Evolutionary conservation across 2,329 filamentous ascomycete species (phyloP).

Genomic region (Blumeria hordei): DNA sequence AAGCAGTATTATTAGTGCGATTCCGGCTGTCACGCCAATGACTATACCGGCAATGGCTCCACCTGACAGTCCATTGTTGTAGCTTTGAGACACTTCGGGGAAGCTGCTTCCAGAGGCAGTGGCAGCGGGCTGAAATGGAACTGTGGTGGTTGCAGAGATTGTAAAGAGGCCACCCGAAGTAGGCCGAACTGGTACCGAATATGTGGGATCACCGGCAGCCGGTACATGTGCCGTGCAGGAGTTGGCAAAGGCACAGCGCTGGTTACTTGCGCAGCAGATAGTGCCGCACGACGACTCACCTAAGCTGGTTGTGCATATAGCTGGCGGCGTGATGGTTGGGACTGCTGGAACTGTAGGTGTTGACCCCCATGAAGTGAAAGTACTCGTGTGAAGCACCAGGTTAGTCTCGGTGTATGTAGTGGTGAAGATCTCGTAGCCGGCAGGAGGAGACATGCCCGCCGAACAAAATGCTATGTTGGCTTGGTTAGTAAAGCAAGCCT

Average conservation of each 20-base stretch:
- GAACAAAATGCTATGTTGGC: conserved; percentile 26
- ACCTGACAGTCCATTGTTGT: conserved; percentile 26
- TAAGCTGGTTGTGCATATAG: conserved; percentile 25
- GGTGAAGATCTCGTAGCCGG: conserved; percentile 13
- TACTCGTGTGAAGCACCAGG: conserved; percentile 29
- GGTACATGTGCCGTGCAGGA: conserved; percentile 8
- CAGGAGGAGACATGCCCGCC: conserved; percentile 9
- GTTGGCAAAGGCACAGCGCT: conserved; percentile 31
- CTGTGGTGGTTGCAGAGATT: conserved; percentile 22
- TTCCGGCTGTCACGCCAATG: conserved; percentile 43
- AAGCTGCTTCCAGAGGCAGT: conserved; percentile 21
- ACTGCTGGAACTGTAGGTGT: conserved; percentile 1
- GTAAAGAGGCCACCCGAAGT: conserved; percentile 27
- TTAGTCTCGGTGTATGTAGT: conserved; percentile 34
- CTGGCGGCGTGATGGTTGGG: conserved; percentile 12
- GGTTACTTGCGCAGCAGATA: conserved; percentile 46
- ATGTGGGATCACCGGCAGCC: conserved; percentile 3
- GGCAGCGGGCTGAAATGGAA: conserved; percentile 25
- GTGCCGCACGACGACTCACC: conserved; percentile 38
- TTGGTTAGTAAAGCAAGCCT: conserved; percentile 26
- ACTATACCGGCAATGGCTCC: conserved; percentile 66
- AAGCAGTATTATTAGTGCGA: conserved; percentile 40
- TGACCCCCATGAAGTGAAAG: conserved; percentile 22
- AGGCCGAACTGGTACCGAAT: conserved; percentile 22
- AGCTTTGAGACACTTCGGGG: conserved; percentile 6